Conservation (phyloP, 306 rosid genomes). For the Cajanus cajan region DNA sequence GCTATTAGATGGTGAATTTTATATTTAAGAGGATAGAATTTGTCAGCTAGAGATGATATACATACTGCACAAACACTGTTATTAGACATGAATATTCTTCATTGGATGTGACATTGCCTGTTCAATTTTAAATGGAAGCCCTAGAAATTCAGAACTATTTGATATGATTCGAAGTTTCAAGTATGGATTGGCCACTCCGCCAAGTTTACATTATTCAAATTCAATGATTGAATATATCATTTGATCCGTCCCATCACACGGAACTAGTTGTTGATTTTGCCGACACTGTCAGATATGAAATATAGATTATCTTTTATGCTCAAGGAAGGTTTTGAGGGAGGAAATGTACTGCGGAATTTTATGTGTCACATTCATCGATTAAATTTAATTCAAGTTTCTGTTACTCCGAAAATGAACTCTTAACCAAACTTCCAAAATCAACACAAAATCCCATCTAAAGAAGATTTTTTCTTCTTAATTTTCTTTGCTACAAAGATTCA, state of each 20-base stretch:
- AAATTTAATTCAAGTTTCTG: constrained; percentile 15
- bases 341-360: constrained; percentile 3
- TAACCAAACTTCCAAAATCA: constrained; percentile 39
- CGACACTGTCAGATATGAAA: constrained; percentile 25
- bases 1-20: not conserved
- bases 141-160: not conserved
- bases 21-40: not conserved
- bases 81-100: not conserved
- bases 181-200: not conserved
- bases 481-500: constrained; percentile 29
- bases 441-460: constrained; percentile 15
- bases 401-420: constrained; percentile 26
- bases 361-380: constrained; percentile 36
- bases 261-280: constrained; percentile 21
- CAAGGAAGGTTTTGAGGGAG: not conserved
- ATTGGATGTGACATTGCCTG: not conserved
- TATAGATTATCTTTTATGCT: not conserved
- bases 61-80: not conserved
- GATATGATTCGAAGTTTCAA: not conserved
- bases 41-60: not conserved
- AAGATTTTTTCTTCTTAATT: constrained; percentile 18
- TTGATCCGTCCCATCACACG: constrained; percentile 23
- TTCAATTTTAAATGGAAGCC: not conserved
- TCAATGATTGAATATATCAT: constrained; percentile 19
- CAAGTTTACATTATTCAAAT: constrained; percentile 9